phyloP scores from a whole-genome alignment of 257 asterid genomes.

The Parsonsia alboflavescens region DNA sequence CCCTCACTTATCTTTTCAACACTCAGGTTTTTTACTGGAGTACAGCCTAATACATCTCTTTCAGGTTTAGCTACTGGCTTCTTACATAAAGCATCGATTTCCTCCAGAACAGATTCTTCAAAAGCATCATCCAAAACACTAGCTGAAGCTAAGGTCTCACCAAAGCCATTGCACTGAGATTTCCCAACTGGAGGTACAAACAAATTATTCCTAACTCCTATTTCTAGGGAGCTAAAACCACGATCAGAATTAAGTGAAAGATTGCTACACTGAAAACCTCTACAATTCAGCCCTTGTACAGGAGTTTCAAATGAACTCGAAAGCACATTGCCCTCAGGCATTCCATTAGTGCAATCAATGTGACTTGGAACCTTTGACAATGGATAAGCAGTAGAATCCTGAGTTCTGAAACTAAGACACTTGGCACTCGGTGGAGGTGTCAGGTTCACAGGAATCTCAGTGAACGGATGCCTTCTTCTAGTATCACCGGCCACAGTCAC shows the following conservation, averaged over 20 bases:
- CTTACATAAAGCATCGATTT: constrained; percentile 74
- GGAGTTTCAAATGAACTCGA: constrained; percentile 20
- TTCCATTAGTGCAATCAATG: constrained; percentile 13
- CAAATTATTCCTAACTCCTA: constrained; percentile 21
- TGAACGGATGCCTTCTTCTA: constrained; percentile 52
- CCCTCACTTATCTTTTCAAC: constrained; percentile 30
- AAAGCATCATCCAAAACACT: constrained; percentile 49
- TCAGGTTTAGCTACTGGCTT: constrained; percentile 38
- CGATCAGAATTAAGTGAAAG: constrained; percentile 10
- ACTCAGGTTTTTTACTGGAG: constrained; percentile 24
- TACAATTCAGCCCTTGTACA: constrained; percentile 19
- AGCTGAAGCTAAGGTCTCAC: constrained; percentile 23
- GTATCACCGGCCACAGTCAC: constrained; percentile 20
- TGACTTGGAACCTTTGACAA: constrained; percentile 6
- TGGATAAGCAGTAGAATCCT: neutral
- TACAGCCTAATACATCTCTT: constrained; percentile 22
- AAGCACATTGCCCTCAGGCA: constrained; percentile 21
- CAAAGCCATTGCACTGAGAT: constrained; percentile 21
- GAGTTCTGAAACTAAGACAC: constrained; percentile 13
- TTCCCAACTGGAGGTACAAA: constrained; percentile 36
- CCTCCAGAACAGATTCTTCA: constrained; percentile 66
- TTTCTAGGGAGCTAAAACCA: constrained; percentile 23
- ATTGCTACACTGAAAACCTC: constrained; percentile 1
- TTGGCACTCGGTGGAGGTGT: constrained; percentile 23
- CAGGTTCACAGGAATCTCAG: constrained; percentile 42